Conservation (phyloP, 768 basidiomycete genomes). For the Lactifluus hygrophoroides region DNA sequence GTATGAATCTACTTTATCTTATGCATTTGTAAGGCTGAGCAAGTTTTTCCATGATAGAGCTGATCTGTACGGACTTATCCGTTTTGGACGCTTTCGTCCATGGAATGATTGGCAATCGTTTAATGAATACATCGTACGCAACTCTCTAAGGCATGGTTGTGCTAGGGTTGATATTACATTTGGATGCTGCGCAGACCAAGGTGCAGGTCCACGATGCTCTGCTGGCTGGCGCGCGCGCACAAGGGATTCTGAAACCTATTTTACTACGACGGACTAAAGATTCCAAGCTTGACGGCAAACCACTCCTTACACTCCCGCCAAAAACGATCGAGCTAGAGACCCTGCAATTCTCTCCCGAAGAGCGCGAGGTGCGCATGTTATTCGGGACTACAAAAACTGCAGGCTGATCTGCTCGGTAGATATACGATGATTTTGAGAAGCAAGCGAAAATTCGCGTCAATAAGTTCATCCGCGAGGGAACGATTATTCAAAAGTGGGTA, state of each 20-base stretch:
- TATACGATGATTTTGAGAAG: constrained; percentile 53
- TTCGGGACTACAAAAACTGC: background rate
- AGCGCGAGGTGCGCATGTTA: constrained; percentile 42
- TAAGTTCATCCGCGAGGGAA: constrained; percentile 53
- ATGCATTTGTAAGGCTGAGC: background rate
- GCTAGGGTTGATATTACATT: background rate
- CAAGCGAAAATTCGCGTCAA: constrained; percentile 46
- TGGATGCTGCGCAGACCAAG: constrained; percentile 32
- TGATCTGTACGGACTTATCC: constrained; percentile 62
- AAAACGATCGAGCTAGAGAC: constrained; percentile 52
- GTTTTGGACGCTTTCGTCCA: constrained; percentile 59
- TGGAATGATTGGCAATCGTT: constrained; percentile 71
- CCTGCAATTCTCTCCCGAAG: constrained; percentile 56
- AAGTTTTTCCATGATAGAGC: constrained; percentile 32
- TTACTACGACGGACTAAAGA: constrained; percentile 70
- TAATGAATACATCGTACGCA: constrained; percentile 43
- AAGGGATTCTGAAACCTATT: constrained; percentile 55
- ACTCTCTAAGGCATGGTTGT: background rate
- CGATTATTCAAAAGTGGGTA: constrained; percentile 61
- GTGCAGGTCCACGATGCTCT: constrained; percentile 49
- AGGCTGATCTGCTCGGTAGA: constrained; percentile 25
- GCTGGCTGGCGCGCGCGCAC: constrained; percentile 58
- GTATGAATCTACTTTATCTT: constrained; percentile 29
- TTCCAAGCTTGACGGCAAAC: constrained; percentile 54
- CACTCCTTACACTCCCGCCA: constrained; percentile 53